These are phyloP conservation scores for Penicillium samsonianum DNA, from an alignment of 495 filamentous ascomycete species.

Conservation along the genomic window DNA sequence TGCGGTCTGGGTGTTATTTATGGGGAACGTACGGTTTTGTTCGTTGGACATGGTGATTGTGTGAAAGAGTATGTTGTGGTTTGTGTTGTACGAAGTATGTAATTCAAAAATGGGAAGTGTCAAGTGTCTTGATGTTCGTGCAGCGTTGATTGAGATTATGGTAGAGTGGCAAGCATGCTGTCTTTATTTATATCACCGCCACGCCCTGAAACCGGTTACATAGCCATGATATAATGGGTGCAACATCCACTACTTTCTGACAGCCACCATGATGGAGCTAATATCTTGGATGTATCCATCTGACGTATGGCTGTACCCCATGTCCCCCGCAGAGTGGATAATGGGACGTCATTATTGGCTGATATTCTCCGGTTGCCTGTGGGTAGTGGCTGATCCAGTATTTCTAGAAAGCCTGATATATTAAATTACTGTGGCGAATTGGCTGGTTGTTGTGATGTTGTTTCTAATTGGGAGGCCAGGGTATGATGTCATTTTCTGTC, in stretches of 20 bases:
- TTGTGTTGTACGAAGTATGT: not conserved
- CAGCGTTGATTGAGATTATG: not conserved
- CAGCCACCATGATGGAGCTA: constrained; percentile 2
- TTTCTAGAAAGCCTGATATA: constrained; percentile 7
- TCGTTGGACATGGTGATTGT: constrained; percentile 5
- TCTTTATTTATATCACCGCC: constrained; percentile 5
- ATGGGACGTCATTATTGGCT: constrained; percentile 16
- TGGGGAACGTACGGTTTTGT: constrained; percentile 2
- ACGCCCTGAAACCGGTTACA: constrained; percentile 18
- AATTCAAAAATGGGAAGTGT: not conserved
- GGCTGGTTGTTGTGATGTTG: not conserved
- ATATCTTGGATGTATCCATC: constrained; percentile 4
- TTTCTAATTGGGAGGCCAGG: not conserved
- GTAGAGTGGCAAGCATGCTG: not conserved
- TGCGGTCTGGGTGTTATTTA: not conserved
- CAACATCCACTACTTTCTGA: constrained; percentile 18
- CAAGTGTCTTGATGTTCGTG: not conserved
- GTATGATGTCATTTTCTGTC: constrained; percentile 24
- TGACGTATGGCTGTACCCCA: not conserved
- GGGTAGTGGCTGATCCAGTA: not conserved
- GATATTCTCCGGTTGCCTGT: constrained; percentile 4
- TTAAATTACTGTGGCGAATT: constrained; percentile 1
- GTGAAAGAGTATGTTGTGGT: not conserved
- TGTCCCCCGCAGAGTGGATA: not conserved
- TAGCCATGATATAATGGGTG: constrained; percentile 32